Base-by-base conservation (phyloP, 805 yeast genomes). In the Henningerozyma blattae region DNA sequence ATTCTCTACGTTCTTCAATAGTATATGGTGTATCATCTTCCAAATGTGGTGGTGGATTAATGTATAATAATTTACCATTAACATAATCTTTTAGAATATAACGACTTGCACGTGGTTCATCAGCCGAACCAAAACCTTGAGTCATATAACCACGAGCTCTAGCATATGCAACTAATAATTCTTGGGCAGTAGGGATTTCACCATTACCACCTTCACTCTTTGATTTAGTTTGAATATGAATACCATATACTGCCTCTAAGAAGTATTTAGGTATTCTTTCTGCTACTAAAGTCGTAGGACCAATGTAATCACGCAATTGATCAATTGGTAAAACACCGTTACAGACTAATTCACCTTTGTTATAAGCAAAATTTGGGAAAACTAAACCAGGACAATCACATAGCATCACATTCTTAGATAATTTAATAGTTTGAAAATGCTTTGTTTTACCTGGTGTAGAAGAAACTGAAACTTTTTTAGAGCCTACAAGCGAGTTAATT, bases 351-450 rank as follows among this genome's bases (percentile, higher is more conserved):
- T 91, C 99, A 47, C 94, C 97, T 51, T 86, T 87, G 17, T 95
- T 83, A 54, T 82, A 83, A 5, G 97, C 97, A 55, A 91, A 91
- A 51, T 89, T 91, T 17, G 99, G 98, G 66, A 91, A 91, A 14
- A 91, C 99, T 41, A 91, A 68, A 70, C 99, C 99, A 2, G 99
- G 99, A 67, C 99, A 91, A 68, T 91, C 99, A 61, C 97, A 91
- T 34, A 91, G 66, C 45, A 86, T 68, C 2, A 91, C 91, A 25
- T 79, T 69, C 34, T 80, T 82, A 1, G 95, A 75, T 30, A 91
- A 68, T 52, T 75, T 72, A 41, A 91, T 87, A 1, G 99, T 91
- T 65, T 91, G 99, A 69, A 91, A 91, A 67, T 91, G 99, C 57
- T 91, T 91, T 12, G 99, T 91, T 56, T 91, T 91, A 64, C 99